These are phyloP conservation scores for Bolboschoenoplectus hybrid DNA, from an alignment of 202 grass and related monocot genomes.

Conservation along the genomic window DNA sequence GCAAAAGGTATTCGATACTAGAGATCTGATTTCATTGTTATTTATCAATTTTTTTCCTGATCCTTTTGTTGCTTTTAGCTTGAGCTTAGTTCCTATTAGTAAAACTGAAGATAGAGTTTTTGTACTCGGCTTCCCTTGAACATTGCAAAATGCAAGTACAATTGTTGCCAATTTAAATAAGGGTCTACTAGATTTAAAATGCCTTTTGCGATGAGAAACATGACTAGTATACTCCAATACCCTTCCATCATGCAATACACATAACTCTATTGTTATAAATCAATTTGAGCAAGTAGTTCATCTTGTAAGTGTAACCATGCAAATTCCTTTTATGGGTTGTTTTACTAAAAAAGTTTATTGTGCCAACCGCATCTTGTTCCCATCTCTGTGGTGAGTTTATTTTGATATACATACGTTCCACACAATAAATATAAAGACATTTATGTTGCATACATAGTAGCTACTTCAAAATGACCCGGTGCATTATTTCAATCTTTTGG, in stretches of 20 bases:
- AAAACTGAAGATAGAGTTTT: not conserved
- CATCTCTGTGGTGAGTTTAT: not conserved
- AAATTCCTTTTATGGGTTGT: not conserved
- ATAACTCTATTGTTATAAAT: no score
- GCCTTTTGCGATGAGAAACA: not conserved
- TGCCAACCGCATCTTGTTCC: not conserved
- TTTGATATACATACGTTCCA: not conserved
- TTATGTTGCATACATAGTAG: not conserved
- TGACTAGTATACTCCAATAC: not conserved
- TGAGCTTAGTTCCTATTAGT: not conserved
- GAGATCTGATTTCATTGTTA: slow-evolving; percentile 20
- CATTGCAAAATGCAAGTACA: slow-evolving; percentile 47
- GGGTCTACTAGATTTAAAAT: not conserved
- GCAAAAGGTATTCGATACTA: slow-evolving; percentile 86
- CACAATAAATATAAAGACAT: not conserved
- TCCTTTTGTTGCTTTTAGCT: slow-evolving; percentile 31
- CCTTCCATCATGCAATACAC: no score
- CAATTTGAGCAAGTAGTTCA: not conserved
- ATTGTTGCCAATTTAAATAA: slow-evolving; percentile 34
- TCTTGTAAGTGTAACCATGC: not conserved
- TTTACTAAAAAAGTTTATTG: not conserved
- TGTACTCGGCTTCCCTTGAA: slow-evolving; percentile 9
- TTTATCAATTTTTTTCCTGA: slow-evolving; percentile 12
- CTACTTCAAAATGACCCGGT: not conserved
- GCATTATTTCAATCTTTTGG: not conserved